Conservation (phyloP, 306 rosid species). For the Sindora glabra region DNA sequence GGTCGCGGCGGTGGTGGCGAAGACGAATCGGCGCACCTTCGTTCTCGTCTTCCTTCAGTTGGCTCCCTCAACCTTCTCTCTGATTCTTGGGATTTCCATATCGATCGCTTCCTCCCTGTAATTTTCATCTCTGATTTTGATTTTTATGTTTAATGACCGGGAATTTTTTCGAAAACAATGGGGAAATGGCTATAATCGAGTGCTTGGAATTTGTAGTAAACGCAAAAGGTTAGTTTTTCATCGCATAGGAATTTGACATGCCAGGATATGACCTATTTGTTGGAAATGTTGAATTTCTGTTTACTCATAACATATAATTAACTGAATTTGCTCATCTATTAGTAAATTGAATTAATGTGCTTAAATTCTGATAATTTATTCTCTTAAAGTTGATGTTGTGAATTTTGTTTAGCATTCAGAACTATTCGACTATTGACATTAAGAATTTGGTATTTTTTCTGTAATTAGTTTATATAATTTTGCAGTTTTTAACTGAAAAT, state of each 20-base stretch:
- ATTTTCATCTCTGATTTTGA: neutral
- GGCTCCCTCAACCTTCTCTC: conserved; percentile 90
- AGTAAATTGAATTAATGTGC: no score
- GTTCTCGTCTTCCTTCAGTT: conserved; percentile 73
- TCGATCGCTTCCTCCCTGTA: conserved; percentile 90
- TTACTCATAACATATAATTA: neutral
- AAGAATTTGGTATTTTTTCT: no score
- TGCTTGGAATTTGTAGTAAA: neutral
- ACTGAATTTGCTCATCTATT: no score
- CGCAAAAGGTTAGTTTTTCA: neutral
- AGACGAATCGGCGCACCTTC: conserved; percentile 51
- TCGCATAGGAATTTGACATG: neutral
- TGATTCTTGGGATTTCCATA: conserved; percentile 84
- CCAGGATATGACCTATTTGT: no score
- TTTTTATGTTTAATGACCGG: neutral
- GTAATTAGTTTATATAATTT: neutral
- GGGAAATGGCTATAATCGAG: neutral
- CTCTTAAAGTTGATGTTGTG: no score
- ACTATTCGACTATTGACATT: no score
- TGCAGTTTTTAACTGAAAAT: conserved; percentile 81
- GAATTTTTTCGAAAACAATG: neutral
- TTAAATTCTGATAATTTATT: no score
- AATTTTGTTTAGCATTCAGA: no score
- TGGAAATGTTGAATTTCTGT: neutral
- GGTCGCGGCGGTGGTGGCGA: conserved; percentile 56